Evolutionary conservation across 164 flowering plant species (phyloP).

Genomic region (Vitis riparia): DNA sequence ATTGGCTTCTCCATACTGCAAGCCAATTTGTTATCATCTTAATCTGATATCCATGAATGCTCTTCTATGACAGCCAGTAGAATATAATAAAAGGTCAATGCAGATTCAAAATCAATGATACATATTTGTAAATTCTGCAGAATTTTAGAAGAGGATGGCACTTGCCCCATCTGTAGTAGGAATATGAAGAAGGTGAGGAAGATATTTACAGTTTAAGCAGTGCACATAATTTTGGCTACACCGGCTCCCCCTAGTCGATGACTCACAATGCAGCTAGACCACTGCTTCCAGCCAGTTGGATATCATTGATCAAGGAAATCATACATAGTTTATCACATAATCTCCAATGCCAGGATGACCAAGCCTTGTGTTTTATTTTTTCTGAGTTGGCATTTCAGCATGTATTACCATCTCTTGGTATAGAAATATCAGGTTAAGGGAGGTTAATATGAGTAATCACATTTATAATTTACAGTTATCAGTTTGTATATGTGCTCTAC

Average conservation of each 20-base stretch:
- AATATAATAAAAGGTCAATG: not conserved
- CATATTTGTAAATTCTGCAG: slow-evolving; percentile 28
- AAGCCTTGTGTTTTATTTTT: not conserved
- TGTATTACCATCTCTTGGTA: slow-evolving; percentile 1
- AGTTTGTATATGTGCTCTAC: too few relatives aligned
- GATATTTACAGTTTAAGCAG: slow-evolving; percentile 48
- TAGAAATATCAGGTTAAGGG: not conserved
- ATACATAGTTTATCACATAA: not conserved
- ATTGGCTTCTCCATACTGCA: not conserved
- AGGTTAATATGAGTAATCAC: too few relatives aligned
- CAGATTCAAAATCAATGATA: not conserved
- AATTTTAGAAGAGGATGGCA: slow-evolving; percentile 53
- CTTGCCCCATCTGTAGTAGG: slow-evolving; percentile 58
- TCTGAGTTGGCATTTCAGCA: not conserved
- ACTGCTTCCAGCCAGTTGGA: not conserved
- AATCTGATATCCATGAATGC: not conserved
- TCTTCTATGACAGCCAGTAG: not conserved
- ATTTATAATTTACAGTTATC: too few relatives aligned
- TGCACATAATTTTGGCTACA: not conserved
- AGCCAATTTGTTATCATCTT: not conserved
- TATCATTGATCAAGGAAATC: not conserved
- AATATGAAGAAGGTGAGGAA: slow-evolving; percentile 55
- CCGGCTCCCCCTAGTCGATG: not conserved
- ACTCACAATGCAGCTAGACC: not conserved
- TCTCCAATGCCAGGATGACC: not conserved